Percentiles rank a stretch among this genome's conserved stretches.
These are phyloP conservation scores for Flaveria sonorensis DNA, from an alignment of 129 eudicot species.

Conservation along the genomic window DNA sequence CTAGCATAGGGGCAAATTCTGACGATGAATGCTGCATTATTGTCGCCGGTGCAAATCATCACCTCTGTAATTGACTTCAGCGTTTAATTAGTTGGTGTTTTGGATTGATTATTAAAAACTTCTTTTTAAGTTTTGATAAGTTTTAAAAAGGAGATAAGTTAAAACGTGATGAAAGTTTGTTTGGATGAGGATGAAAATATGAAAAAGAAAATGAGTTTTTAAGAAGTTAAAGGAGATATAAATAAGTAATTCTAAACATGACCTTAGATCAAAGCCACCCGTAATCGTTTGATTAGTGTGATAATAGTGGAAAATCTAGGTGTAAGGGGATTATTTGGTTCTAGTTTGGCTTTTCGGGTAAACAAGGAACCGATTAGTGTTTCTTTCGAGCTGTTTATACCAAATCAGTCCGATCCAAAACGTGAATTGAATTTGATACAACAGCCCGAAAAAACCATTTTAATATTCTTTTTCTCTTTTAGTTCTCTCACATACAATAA, in stretches of 20 bases:
- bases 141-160: no score
- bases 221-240: no score
- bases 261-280: not conserved
- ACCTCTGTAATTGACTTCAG: not conserved
- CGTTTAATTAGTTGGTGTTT: not conserved
- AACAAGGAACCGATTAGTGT: not conserved
- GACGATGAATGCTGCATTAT: not conserved
- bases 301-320: not conserved
- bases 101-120: no score
- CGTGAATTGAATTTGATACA: not conserved
- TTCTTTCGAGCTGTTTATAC: not conserved
- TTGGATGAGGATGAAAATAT: no score
- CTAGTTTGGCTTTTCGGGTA: not conserved
- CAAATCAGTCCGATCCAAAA: not conserved
- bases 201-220: no score
- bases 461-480: no score
- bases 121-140: no score
- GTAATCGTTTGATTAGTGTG: no score
- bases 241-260: no score
- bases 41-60: not conserved
- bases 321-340: not conserved
- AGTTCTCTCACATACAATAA: no score
- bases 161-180: no score
- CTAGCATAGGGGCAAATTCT: not conserved
- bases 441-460: no score